Base-by-base conservation (phyloP, 2,329 filamentous ascomycete genomes). In the Cladosporium colombiae region DNA sequence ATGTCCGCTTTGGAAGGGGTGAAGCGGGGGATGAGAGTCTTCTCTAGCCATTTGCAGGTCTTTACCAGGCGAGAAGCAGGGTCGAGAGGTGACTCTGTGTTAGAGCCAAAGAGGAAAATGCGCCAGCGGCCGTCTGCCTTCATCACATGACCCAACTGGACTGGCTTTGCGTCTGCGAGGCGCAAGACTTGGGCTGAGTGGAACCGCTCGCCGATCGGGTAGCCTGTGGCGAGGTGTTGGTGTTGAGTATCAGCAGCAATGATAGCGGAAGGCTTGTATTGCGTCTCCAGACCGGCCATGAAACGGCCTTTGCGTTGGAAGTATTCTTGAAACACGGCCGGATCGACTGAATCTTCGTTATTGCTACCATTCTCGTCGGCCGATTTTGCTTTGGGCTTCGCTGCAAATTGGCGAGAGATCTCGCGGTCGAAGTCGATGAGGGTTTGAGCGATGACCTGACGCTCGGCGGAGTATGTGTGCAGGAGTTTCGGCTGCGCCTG, bases 391-490 rank as follows among this genome's bases (percentile, higher is more conserved):
- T 70, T 72, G 1, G 74, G 74, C 64, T 76, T 75, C 0, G 81
- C 81, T 0, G 79, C 81, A 67, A 83, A 83, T 65, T 84, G 75
- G 11, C 77, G 74, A 0, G 80, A 80, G 70, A 83, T 82, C 58
- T 81, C 78, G 65, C 81, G 79, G 60, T 84, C 82, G 67, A 84
- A 84, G 5, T 77, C 78, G 67, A 92, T 91, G 0, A 92, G 82
- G 46, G 89, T 84, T 68, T 88, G 81, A 0, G 89, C 90, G 1
- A 91, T 84, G 10, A 79, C 80, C 6, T 84, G 81, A 5, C 89
- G 79, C 71, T 86, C 85, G 0, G 78, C 78, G 37, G 84, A 77
- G 68, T 86, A 86, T 1, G 84, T 86, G 65, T 80, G 79, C 1
- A 86, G 75, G 18, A 86, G 68, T 10, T 68, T 70, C 14, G 72